phyloP scores from a whole-genome alignment of 495 filamentous ascomycete species.

The Amphirosellinia nigrospora region DNA sequence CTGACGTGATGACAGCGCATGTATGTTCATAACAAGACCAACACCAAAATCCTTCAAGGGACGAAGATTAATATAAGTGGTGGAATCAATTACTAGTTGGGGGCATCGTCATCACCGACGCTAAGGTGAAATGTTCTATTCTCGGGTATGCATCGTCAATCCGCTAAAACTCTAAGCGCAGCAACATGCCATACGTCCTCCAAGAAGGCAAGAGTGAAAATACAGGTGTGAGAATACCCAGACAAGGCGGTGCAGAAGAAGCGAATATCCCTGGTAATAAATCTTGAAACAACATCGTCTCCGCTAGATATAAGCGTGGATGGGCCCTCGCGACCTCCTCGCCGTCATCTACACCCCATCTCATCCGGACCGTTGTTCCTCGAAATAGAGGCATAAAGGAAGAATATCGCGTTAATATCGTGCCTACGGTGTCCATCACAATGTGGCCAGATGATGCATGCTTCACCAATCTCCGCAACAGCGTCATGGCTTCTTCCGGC shows the following conservation, averaged over 20 bases:
- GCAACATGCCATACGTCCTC: conserved; percentile 20
- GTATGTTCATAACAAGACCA: not conserved
- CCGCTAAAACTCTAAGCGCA: conserved; percentile 25
- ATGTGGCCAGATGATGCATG: conserved; percentile 23
- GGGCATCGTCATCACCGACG: not conserved
- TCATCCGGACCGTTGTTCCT: conserved; percentile 2
- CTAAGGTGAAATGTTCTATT: not conserved
- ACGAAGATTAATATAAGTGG: not conserved
- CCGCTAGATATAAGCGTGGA: conserved; percentile 7
- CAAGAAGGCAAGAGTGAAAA: conserved; percentile 16
- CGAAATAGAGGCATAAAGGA: conserved; percentile 20
- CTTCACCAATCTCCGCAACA: conserved; percentile 28
- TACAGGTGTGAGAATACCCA: conserved; percentile 11
- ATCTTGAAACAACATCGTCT: conserved; percentile 15
- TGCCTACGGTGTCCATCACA: conserved; percentile 29
- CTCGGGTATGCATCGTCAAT: not conserved
- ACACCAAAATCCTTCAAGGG: not conserved
- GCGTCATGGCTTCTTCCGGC: conserved; percentile 11
- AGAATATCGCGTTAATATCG: not conserved
- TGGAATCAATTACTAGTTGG: not conserved
- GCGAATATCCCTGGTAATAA: conserved; percentile 14
- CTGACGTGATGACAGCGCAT: not conserved
- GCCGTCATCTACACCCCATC: conserved; percentile 24
- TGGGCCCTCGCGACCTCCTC: conserved; percentile 8
- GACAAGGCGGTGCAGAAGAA: not conserved